Percentiles rank a stretch among this genome's conserved stretches.
These are phyloP conservation scores for Chenopodium formosanum DNA, from an alignment of 148 eudicot genomes.

Conservation along the genomic window DNA sequence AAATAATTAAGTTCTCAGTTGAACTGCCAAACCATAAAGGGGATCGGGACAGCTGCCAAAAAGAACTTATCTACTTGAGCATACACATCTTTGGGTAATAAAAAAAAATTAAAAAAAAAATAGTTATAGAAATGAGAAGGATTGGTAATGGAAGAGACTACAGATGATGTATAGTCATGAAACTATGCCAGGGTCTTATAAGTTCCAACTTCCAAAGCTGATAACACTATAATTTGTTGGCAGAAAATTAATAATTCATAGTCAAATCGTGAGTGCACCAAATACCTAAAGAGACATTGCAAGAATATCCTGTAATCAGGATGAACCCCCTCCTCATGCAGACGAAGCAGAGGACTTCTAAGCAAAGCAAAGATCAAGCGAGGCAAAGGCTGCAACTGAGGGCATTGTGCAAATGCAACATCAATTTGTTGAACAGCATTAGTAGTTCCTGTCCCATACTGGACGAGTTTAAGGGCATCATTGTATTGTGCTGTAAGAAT, in stretches of 20 bases:
- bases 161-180: not conserved
- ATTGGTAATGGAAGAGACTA: not conserved
- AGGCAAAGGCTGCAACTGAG: constrained; percentile 87
- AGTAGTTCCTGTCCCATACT: constrained; percentile 51
- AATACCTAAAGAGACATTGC: constrained; percentile 93
- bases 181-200: not conserved
- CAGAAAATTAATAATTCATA: not conserved
- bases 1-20: not conserved
- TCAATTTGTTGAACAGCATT: constrained; percentile 55
- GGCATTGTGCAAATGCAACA: constrained; percentile 80
- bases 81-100: no score
- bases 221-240: not conserved
- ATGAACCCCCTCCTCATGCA: constrained; percentile 98
- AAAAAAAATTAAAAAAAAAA: no score
- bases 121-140: no score
- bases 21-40: not conserved
- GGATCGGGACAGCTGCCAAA: not conserved
- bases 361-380: constrained; percentile 93
- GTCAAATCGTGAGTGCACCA: not conserved
- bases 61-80: no score
- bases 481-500: constrained; percentile 90
- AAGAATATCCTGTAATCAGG: constrained; percentile 93
- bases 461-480: constrained; percentile 71
- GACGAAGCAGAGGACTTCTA: constrained; percentile 86
- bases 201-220: not conserved